Percentiles rank a stretch among this genome's conserved stretches.
Evolutionary conservation across 352 stramenopile species (phyloP).

Genomic region (Pythium rishiriense): DNA sequence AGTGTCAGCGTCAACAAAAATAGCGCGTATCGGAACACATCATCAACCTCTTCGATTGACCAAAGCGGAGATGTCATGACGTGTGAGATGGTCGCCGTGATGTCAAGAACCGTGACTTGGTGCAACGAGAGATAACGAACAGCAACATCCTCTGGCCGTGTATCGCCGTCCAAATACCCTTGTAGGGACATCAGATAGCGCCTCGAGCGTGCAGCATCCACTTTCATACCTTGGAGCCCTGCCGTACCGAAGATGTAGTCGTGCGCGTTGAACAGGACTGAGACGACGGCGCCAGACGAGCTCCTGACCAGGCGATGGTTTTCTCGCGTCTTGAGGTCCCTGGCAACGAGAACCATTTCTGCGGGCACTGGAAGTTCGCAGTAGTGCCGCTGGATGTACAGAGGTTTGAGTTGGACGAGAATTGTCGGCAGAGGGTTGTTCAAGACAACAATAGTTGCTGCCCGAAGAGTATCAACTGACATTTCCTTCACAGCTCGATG

Average conservation of each 20-base stretch:
- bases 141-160: too few species aligned
- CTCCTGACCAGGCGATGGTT: too few species aligned
- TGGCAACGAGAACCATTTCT: not conserved
- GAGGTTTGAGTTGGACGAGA: not conserved
- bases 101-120: not conserved
- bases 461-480: not conserved
- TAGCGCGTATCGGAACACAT: too few species aligned
- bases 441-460: not conserved
- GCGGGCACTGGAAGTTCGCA: not conserved
- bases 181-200: too few species aligned
- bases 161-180: too few species aligned
- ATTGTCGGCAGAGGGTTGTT: not conserved
- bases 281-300: too few species aligned
- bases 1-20: too few species aligned
- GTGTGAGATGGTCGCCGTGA: not conserved
- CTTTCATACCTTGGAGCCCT: too few species aligned
- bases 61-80: not conserved
- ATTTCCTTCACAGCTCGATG: not conserved
- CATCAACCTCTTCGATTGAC: not conserved
- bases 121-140: too few species aligned
- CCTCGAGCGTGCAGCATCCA: too few species aligned
- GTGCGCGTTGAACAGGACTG: too few species aligned
- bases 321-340: not conserved
- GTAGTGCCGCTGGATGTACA: not conserved
- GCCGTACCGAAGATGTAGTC: too few species aligned